Conservation (phyloP, 2,329 filamentous ascomycete genomes). For the Botrytis sinoallii region DNA sequence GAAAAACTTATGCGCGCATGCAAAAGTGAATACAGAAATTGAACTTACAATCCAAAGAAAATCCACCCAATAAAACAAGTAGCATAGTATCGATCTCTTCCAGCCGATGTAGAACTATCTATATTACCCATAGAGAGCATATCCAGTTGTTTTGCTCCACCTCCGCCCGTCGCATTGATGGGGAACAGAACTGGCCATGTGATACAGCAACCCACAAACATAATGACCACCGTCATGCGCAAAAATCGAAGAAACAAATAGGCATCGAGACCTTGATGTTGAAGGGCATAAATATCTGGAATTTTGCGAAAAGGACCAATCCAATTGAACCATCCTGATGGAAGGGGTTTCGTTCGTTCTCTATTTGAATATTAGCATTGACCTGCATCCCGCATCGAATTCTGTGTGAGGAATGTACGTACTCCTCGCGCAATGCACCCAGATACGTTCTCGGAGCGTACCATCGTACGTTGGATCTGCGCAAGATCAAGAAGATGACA, state of each 20-base stretch:
- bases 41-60: constrained; percentile 67
- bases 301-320: constrained; percentile 62
- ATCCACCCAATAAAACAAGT: constrained; percentile 73
- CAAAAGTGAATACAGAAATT: background rate
- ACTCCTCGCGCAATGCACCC: constrained; percentile 47
- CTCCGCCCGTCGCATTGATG: constrained; percentile 80
- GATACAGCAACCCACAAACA: constrained; percentile 77
- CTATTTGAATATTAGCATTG: constrained; percentile 36
- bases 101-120: constrained; percentile 46
- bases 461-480: constrained; percentile 46
- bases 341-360: constrained; percentile 57
- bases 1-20: too few species aligned
- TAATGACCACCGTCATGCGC: constrained; percentile 73
- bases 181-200: constrained; percentile 86
- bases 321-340: constrained; percentile 65
- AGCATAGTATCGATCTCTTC: constrained; percentile 68
- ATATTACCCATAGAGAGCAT: constrained; percentile 78
- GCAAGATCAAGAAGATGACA: constrained; percentile 49
- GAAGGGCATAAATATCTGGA: constrained; percentile 75
- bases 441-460: constrained; percentile 56
- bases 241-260: constrained; percentile 89
- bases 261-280: constrained; percentile 88
- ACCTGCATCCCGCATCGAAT: background rate
- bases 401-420: constrained; percentile 22
- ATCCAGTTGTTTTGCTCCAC: constrained; percentile 63